These are phyloP conservation scores for Phytopythium helicoides DNA, from an alignment of 352 stramenopile genomes.

Conservation along the genomic window DNA sequence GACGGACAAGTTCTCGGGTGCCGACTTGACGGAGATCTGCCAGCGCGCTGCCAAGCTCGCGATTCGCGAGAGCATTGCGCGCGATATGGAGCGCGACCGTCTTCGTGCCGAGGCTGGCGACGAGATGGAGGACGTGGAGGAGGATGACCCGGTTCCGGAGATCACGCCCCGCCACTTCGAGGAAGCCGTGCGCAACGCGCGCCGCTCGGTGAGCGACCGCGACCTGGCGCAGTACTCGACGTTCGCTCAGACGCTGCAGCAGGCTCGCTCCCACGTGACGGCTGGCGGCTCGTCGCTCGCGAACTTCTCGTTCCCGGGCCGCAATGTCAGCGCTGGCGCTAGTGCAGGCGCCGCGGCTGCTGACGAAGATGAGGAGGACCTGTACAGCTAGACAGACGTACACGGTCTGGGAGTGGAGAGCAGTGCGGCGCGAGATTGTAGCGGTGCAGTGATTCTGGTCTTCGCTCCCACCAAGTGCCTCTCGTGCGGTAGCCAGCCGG, in stretches of 20 bases:
- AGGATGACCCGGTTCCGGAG: slow-evolving; percentile 96
- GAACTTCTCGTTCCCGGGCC: slow-evolving; percentile 96
- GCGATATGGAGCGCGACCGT: slow-evolving; percentile 97
- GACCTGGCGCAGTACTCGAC: slow-evolving; percentile 94
- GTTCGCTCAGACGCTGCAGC: slow-evolving; percentile 92
- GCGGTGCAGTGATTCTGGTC: too few relatives aligned
- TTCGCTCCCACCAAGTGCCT: too few relatives aligned
- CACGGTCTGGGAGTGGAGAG: too few relatives aligned
- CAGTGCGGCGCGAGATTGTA: too few relatives aligned
- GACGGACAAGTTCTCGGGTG: slow-evolving; percentile 99
- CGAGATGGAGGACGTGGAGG: slow-evolving; percentile 90
- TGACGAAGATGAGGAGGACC: slow-evolving; percentile 96
- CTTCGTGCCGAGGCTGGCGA: slow-evolving; percentile 91
- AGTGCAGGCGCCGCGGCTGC: slow-evolving; percentile 50
- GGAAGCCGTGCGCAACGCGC: slow-evolving; percentile 95
- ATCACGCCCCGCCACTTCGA: slow-evolving; percentile 97
- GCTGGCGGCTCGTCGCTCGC: slow-evolving; percentile 90
- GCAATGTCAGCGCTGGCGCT: slow-evolving; percentile 44
- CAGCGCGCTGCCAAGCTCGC: slow-evolving; percentile 98
- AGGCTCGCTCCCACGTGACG: slow-evolving; percentile 94
- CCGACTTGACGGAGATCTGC: slow-evolving; percentile 99
- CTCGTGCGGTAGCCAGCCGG: too few relatives aligned
- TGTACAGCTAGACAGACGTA: slow-evolving; percentile 92
- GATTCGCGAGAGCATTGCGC: slow-evolving; percentile 98
- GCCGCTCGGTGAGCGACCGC: slow-evolving; percentile 97